Evolutionary conservation across 192 early-diverging fungal genomes (phyloP).

Genomic region (Phycomyces nitens): DNA sequence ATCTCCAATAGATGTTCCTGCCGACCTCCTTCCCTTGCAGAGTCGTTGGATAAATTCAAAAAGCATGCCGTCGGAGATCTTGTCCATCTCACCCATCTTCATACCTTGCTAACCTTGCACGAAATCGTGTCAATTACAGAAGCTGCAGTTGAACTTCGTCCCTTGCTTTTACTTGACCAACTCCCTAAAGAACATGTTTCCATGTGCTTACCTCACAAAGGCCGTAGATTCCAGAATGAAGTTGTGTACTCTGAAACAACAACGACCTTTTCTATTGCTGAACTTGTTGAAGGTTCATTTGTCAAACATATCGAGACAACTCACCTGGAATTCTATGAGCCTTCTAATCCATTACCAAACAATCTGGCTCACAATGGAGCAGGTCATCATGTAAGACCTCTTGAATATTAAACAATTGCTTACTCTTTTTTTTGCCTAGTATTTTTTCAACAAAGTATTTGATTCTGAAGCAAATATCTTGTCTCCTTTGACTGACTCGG

Average conservation of each 20-base stretch:
- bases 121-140: neutral
- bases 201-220: neutral
- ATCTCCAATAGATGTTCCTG: neutral
- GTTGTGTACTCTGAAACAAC: neutral
- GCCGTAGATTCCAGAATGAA: neutral
- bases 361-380: constrained; percentile 24
- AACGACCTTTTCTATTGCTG: neutral
- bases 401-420: neutral
- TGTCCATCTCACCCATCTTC: neutral
- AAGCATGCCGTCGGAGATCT: neutral
- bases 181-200: neutral
- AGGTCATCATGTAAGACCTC: constrained; percentile 19
- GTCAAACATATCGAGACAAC: neutral
- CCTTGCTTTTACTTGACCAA: neutral
- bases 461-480: neutral
- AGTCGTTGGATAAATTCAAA: neutral
- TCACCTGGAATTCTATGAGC: constrained; percentile 13
- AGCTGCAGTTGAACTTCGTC: neutral
- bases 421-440: neutral
- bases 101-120: neutral
- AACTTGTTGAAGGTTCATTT: neutral
- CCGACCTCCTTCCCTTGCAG: neutral
- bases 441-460: constrained; percentile 3
- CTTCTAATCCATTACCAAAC: constrained; percentile 6
- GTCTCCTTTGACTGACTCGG: neutral